phyloP scores from a whole-genome alignment of 2,329 filamentous ascomycete genomes.

The Hypoxylon sp. region DNA sequence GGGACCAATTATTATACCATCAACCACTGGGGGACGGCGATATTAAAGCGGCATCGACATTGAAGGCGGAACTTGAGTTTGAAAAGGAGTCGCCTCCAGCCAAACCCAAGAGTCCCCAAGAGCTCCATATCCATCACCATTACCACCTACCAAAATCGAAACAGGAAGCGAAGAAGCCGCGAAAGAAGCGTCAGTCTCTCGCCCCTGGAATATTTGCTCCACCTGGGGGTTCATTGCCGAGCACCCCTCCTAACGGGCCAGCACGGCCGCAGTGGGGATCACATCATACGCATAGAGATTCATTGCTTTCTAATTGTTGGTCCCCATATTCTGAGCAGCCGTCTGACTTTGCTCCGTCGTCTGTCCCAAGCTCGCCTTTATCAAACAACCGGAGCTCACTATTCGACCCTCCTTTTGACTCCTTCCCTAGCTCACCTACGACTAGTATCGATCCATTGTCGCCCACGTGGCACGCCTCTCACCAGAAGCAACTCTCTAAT shows the following conservation, averaged over 20 bases:
- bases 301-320: constrained; percentile 69
- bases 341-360: constrained; percentile 75
- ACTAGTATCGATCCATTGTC: constrained; percentile 79
- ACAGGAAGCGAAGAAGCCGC: constrained; percentile 70
- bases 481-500: constrained; percentile 68
- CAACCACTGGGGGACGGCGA: constrained; percentile 70
- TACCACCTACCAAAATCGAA: constrained; percentile 77
- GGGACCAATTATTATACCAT: constrained; percentile 84
- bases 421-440: constrained; percentile 82
- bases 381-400: constrained; percentile 79
- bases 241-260: constrained; percentile 56
- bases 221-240: constrained; percentile 55
- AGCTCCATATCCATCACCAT: constrained; percentile 94
- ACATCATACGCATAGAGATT: constrained; percentile 60
- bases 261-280: constrained; percentile 56
- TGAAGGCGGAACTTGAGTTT: constrained; percentile 78
- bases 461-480: constrained; percentile 63
- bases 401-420: constrained; percentile 80
- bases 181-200: constrained; percentile 77
- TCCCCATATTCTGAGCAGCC: constrained; percentile 70
- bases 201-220: constrained; percentile 72
- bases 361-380: constrained; percentile 82
- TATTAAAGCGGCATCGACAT: constrained; percentile 60
- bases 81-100: constrained; percentile 53
- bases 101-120: constrained; percentile 67